phyloP scores from a whole-genome alignment of 202 grass and related monocot species.

The Digitaria exilis region DNA sequence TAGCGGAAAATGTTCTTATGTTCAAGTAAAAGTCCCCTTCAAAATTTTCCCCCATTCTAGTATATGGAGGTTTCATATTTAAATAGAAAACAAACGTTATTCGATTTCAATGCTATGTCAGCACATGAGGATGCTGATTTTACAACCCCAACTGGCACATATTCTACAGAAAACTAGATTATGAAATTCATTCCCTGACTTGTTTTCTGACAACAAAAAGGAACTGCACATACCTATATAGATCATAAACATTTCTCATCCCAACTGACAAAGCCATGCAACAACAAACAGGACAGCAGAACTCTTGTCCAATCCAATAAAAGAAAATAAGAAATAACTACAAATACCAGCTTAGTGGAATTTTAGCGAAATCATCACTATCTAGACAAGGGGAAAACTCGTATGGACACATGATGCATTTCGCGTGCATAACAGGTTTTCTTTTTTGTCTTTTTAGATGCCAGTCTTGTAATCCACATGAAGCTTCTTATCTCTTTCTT shows the following conservation, averaged over 20 bases:
- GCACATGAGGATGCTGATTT: not conserved
- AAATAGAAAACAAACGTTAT: slow-evolving; percentile 17
- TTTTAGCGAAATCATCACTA: slow-evolving; percentile 8
- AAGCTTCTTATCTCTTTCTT: slow-evolving; percentile 26
- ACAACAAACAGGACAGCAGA: not conserved
- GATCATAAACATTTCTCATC: not conserved
- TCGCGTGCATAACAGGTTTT: not conserved
- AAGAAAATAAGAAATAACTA: not conserved
- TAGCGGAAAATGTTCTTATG: not conserved
- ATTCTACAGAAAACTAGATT: not conserved
- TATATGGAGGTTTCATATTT: not conserved
- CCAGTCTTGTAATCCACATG: not conserved
- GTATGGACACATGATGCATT: slow-evolving; percentile 8
- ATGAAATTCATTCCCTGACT: not conserved
- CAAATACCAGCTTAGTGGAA: not conserved
- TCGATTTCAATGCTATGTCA: not conserved
- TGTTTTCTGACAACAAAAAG: not conserved
- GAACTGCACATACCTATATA: not conserved
- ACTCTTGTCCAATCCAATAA: not conserved
- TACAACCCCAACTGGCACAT: not conserved
- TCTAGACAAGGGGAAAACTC: not conserved
- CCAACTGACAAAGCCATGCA: not conserved
- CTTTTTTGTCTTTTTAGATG: not conserved
- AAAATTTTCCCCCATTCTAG: not conserved
- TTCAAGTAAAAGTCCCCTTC: not conserved